These are phyloP conservation scores for Arthrobotrys sinensis DNA, from an alignment of 2,329 filamentous ascomycete genomes.

Conservation along the genomic window DNA sequence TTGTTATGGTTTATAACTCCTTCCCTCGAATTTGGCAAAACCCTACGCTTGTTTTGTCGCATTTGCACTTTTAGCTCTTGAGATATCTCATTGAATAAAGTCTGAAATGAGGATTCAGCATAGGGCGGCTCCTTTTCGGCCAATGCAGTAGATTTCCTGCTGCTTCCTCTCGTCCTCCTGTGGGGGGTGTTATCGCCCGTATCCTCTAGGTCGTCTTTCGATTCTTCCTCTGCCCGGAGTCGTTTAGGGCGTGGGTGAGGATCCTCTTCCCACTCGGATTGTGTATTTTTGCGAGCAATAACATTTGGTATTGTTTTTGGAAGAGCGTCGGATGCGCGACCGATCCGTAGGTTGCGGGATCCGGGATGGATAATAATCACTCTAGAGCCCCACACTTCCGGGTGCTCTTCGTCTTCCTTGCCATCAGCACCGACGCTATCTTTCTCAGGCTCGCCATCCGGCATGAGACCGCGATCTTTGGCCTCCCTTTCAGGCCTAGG, in stretches of 20 bases:
- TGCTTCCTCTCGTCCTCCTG: constrained; percentile 60
- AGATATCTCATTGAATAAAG: constrained; percentile 83
- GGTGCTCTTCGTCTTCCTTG: constrained; percentile 71
- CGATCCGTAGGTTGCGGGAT: constrained; percentile 94
- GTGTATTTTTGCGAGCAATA: constrained; percentile 82
- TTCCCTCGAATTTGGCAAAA: constrained; percentile 97
- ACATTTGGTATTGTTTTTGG: constrained; percentile 96
- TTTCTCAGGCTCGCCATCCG: constrained; percentile 71
- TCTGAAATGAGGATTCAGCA: constrained; percentile 70
- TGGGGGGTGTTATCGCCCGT: constrained; percentile 65
- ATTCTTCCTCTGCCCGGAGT: constrained; percentile 73
- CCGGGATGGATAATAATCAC: constrained; percentile 96
- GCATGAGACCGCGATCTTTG: constrained; percentile 70
- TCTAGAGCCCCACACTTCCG: constrained; percentile 74
- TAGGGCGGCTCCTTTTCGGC: constrained; percentile 69
- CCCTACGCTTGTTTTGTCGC: constrained; percentile 93
- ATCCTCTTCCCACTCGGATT: constrained; percentile 87
- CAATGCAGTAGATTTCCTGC: constrained; percentile 37
- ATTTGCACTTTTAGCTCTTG: constrained; percentile 90
- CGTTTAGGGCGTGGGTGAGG: constrained; percentile 82
- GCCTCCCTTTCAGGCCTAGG: constrained; percentile 68
- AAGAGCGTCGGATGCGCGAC: constrained; percentile 93
- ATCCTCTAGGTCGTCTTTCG: constrained; percentile 72
- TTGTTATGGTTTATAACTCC: constrained; percentile 95
- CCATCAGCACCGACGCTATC: constrained; percentile 70